Base-by-base conservation (phyloP, 805 yeast species). In the Grigorovia humatica region DNA sequence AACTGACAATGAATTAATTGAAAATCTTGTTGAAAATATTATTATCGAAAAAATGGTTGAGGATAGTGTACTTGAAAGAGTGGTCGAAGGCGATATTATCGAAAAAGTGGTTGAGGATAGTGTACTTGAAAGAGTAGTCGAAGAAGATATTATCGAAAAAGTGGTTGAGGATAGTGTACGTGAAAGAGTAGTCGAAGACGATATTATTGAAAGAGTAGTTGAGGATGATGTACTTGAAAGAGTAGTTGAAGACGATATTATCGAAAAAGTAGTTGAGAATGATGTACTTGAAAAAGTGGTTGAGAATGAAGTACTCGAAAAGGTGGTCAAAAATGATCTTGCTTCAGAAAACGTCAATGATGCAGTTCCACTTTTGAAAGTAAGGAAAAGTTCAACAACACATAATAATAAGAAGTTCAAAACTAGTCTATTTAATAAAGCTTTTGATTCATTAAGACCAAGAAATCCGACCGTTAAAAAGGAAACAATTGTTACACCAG, bases 261-360 rank as follows among this genome's bases (percentile, higher is more conserved):
- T 41, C 3, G 56, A 51, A 29, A 47, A 27, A 40, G 47, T 42
- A 2, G 42, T 44, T 9, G 19, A 20, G n/a, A 40, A 41, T 4
- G 47, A 23, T 44, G 35, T 47, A 12, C 27, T n/a, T 29, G 48
- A 46, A 17, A 40, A 18, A 17, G 47, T 48, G 23, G 38, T n/a
- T 9, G 49, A 48, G 30, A 46, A 48, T 17, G 55, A 52, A 9
- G 46, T 50, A 41, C n/a, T 47, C 5, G 56, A 55, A 44, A 51
- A 48, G 32, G 53, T 49, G 2, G 27, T 30, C n/a, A 41, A 23
- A 23, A 23, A 23, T 23, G 27, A 23, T 23, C 27, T 23, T 23
- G 27, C 27, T 23, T 23, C 27, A 23, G 27, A 23, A 23, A 23
- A 23, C 27, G 27, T 23, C 27, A 23, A 3, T 23, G 27, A 23